Percentiles rank a stretch among this genome's conserved stretches.
Evolutionary conservation across 2,329 filamentous ascomycete species (phyloP).

Genomic region (Colletotrichum orbiculare): DNA sequence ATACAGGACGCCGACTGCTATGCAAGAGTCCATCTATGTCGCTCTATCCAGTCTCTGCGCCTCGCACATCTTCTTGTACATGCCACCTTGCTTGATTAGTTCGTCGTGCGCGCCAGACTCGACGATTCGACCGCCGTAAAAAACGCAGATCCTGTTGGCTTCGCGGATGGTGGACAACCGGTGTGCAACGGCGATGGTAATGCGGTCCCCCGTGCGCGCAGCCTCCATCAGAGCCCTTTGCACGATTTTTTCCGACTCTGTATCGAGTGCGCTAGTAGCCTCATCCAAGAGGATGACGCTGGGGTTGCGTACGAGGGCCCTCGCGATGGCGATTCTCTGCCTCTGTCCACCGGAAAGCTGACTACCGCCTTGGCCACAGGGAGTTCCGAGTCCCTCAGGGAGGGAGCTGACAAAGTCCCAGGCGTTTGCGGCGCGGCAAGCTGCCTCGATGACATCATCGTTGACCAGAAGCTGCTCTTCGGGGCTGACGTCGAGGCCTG

Average conservation of each 20-base stretch:
- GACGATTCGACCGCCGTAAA: slow-evolving; percentile 23
- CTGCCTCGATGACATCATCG: slow-evolving; percentile 58
- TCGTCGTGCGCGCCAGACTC: slow-evolving; percentile 27
- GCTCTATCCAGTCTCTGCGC: slow-evolving; percentile 30
- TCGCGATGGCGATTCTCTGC: slow-evolving; percentile 78
- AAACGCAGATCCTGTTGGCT: slow-evolving; percentile 35
- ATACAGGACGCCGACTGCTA: neutral
- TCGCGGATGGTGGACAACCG: slow-evolving; percentile 37
- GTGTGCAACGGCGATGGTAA: slow-evolving; percentile 37
- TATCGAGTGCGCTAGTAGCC: slow-evolving; percentile 73
- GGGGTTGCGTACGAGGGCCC: slow-evolving; percentile 74
- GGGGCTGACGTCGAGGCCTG: slow-evolving; percentile 49
- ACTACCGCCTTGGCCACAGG: slow-evolving; percentile 73
- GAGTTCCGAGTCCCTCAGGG: slow-evolving; percentile 67
- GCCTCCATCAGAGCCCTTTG: slow-evolving; percentile 66
- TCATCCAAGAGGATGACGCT: slow-evolving; percentile 77
- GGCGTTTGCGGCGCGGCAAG: slow-evolving; percentile 64
- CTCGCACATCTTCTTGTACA: slow-evolving; percentile 35
- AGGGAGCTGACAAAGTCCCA: slow-evolving; percentile 66
- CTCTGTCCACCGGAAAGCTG: slow-evolving; percentile 79
- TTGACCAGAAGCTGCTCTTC: slow-evolving; percentile 8
- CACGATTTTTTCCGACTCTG: slow-evolving; percentile 72
- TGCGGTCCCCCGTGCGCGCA: slow-evolving; percentile 35
- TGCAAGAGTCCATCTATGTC: neutral
- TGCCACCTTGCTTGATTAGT: slow-evolving; percentile 16